phyloP scores from a whole-genome alignment of 768 basidiomycete species.

The Tylopilus vinaceipallidus region DNA sequence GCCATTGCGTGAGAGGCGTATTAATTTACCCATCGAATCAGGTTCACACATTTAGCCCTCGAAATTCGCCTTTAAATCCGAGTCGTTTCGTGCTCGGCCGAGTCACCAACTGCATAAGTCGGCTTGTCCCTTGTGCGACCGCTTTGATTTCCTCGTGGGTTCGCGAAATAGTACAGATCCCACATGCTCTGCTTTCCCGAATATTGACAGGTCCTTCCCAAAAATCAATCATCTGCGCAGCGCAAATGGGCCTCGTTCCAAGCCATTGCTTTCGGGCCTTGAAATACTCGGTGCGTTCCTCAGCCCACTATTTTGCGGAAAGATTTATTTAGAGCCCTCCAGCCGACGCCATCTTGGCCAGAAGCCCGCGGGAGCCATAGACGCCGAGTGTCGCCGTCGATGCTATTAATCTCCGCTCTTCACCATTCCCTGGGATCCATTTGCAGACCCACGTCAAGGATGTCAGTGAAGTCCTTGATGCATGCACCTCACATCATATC shows the following conservation, averaged over 20 bases:
- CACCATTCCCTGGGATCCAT: too few species aligned
- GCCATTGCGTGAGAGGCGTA: not conserved
- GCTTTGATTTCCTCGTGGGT: not conserved
- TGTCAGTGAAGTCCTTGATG: not conserved
- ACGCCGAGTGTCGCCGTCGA: too few species aligned
- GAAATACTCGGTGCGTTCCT: not conserved
- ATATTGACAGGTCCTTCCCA: not conserved
- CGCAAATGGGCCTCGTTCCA: not conserved
- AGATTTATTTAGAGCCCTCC: too few species aligned
- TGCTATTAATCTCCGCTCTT: too few species aligned
- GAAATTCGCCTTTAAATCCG: not conserved
- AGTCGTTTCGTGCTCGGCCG: not conserved
- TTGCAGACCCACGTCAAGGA: too few species aligned
- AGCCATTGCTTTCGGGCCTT: not conserved
- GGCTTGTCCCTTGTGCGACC: not conserved
- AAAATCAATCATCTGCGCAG: not conserved
- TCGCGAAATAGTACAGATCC: not conserved
- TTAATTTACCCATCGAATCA: not conserved
- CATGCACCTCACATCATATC: not conserved
- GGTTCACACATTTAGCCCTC: not conserved
- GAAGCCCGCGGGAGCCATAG: too few species aligned
- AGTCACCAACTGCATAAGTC: not conserved
- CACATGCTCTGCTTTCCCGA: not conserved
- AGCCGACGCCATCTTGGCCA: too few species aligned
- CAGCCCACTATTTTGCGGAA: too few species aligned